These are phyloP conservation scores for Lunasporangiospora selenospora DNA, from an alignment of 192 early-diverging fungal genomes.

Conservation along the genomic window DNA sequence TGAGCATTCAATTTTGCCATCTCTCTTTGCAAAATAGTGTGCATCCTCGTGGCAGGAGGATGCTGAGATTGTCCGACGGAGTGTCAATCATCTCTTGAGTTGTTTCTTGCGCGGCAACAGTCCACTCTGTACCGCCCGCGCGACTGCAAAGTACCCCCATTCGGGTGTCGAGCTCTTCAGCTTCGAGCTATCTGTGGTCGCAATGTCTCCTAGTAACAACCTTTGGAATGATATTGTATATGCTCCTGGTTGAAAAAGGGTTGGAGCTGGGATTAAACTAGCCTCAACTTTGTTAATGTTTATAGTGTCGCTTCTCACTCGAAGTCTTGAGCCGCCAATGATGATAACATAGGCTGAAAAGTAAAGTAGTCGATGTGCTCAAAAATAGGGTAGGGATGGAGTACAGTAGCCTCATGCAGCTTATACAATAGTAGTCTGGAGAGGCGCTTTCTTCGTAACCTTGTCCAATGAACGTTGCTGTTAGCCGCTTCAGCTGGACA, in stretches of 20 bases:
- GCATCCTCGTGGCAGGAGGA: neutral
- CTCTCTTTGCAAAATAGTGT: neutral
- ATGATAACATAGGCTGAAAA: too few relatives aligned
- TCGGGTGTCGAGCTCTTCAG: neutral
- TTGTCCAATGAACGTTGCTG: slow-evolving; percentile 19
- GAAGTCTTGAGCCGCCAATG: neutral
- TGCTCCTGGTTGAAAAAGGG: slow-evolving; percentile 8
- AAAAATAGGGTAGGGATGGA: too few relatives aligned
- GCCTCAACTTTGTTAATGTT: slow-evolving; percentile 7
- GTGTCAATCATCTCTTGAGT: neutral
- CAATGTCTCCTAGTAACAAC: slow-evolving; percentile 8
- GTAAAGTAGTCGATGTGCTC: too few relatives aligned
- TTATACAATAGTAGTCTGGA: too few relatives aligned
- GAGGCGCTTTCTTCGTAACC: too few relatives aligned
- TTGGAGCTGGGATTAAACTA: neutral
- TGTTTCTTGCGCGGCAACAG: slow-evolving; percentile 8
- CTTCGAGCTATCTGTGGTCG: slow-evolving; percentile 1
- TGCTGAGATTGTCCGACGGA: slow-evolving; percentile 6
- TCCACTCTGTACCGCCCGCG: neutral
- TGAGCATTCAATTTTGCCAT: slow-evolving; percentile 7
- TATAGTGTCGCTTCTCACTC: slow-evolving; percentile 14
- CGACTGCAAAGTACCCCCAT: slow-evolving; percentile 10
- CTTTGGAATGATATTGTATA: slow-evolving; percentile 11
- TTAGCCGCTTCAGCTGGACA: slow-evolving; percentile 31
- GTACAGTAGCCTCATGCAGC: too few relatives aligned